A percentile compares a stretch with the other conserved stretches of the same genome.
Conservation (phyloP, 2,329 filamentous ascomycete genomes). For the Sclerotiophoma versabilis region DNA sequence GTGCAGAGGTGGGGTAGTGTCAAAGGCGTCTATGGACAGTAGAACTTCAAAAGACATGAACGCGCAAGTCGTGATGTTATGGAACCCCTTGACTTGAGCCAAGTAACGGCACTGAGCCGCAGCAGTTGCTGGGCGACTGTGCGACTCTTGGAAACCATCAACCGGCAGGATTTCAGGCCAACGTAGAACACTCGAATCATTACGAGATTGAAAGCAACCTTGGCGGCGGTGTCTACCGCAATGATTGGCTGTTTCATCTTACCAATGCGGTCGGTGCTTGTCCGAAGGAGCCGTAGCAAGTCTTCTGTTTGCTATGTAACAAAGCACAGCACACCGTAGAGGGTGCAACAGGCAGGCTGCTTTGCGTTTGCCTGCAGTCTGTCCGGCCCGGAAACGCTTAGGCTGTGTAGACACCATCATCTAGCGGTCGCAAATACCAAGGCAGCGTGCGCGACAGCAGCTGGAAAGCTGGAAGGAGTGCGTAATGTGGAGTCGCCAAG, state of each 20-base stretch:
- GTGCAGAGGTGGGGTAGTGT: background rate
- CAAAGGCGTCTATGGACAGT: constrained; percentile 5
- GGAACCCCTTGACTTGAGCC: constrained; percentile 27
- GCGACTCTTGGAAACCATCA: constrained; percentile 25
- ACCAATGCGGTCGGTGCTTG: constrained; percentile 13
- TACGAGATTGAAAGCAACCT: constrained; percentile 9
- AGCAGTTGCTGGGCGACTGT: constrained; percentile 28
- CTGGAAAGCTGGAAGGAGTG: constrained; percentile 3
- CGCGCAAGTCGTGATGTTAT: constrained; percentile 25
- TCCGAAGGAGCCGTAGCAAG: constrained; percentile 6
- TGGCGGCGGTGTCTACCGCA: constrained; percentile 4
- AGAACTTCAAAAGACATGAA: background rate
- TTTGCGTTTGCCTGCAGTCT: constrained; percentile 1
- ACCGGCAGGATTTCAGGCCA: constrained; percentile 6
- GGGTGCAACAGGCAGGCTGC: background rate
- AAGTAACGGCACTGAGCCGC: constrained; percentile 28
- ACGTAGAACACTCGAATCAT: constrained; percentile 6
- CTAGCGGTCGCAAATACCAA: background rate
- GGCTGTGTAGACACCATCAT: constrained; percentile 1
- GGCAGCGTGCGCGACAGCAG: background rate
- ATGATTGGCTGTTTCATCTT: constrained; percentile 19
- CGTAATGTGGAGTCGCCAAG: constrained; percentile 26
- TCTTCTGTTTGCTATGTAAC: background rate
- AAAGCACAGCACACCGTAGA: background rate
- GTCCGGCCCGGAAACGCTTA: background rate